These are phyloP conservation scores for Coemansia sp. DNA, from an alignment of 192 early-diverging fungal genomes.

Conservation along the genomic window DNA sequence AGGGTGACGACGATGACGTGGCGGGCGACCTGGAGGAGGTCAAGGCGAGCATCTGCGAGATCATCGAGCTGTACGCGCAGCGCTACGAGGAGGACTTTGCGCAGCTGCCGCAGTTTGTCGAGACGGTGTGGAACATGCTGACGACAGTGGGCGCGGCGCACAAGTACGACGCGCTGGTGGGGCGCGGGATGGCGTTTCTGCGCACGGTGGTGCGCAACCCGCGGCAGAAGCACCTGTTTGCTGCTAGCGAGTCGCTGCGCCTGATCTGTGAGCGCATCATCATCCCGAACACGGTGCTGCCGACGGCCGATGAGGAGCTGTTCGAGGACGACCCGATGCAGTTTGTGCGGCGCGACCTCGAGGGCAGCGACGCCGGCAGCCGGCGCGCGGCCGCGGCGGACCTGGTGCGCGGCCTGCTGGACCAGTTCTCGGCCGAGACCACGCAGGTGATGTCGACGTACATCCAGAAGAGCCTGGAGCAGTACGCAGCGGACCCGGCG, in stretches of 20 bases:
- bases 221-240: conserved; percentile 71
- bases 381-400: conserved; percentile 90
- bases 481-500: conserved; percentile 65
- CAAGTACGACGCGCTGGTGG: conserved; percentile 84
- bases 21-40: conserved; percentile 80
- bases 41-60: conserved; percentile 91
- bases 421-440: conserved; percentile 78
- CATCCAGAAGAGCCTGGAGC: conserved; percentile 63
- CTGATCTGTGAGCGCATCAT: conserved; percentile 88
- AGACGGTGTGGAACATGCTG: conserved; percentile 83
- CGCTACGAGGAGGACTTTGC: conserved; percentile 89
- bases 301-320: conserved; percentile 86
- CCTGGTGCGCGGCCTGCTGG: conserved; percentile 86
- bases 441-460: conserved; percentile 80
- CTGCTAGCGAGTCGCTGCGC: conserved; percentile 61
- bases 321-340: conserved; percentile 98
- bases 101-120: conserved; percentile 76
- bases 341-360: conserved; percentile 87
- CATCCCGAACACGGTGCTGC: conserved; percentile 85
- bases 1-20: conserved; percentile 74
- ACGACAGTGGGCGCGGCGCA: conserved; percentile 64
- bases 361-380: conserved; percentile 87
- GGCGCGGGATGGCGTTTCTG: conserved; percentile 86
- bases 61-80: conserved; percentile 81
- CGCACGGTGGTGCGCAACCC: conserved; percentile 78